Percentiles rank a stretch among this genome's conserved stretches.
These are phyloP conservation scores for Pachyrhizus erosus DNA, from an alignment of 306 rosid species.

Conservation along the genomic window DNA sequence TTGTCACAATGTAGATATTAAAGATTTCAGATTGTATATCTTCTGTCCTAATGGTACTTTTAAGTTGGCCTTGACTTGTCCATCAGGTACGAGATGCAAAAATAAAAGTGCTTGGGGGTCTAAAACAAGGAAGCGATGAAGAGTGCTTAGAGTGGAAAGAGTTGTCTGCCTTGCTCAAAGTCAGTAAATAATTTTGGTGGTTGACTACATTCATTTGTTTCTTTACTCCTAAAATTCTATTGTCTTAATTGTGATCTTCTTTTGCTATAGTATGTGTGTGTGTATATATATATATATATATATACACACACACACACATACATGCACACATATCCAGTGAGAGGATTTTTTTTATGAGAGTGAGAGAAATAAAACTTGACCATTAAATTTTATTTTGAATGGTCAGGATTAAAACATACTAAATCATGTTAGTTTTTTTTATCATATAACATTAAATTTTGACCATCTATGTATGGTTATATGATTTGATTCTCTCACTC, in stretches of 20 bases:
- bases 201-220: constrained; percentile 22
- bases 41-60: constrained; percentile 29
- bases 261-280: too few relatives aligned
- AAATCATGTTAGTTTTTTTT: too few relatives aligned
- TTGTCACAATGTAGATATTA: background rate
- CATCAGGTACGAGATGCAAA: constrained; percentile 87
- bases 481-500: too few relatives aligned
- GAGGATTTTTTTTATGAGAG: too few relatives aligned
- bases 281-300: too few relatives aligned
- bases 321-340: too few relatives aligned
- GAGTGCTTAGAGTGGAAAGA: constrained; percentile 78
- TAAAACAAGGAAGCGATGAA: constrained; percentile 77
- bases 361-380: too few relatives aligned
- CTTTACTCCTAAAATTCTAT: constrained; percentile 8
- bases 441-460: too few relatives aligned
- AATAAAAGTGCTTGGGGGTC: constrained; percentile 72
- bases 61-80: constrained; percentile 42
- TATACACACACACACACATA: too few relatives aligned
- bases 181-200: constrained; percentile 39
- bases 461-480: too few relatives aligned
- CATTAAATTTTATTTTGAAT: too few relatives aligned
- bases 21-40: constrained; percentile 21
- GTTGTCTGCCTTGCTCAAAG: constrained; percentile 76
- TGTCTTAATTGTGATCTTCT: background rate
- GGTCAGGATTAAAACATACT: too few relatives aligned